Evolutionary conservation across 768 basidiomycete species (phyloP).

Genomic region (Calocera cornea): DNA sequence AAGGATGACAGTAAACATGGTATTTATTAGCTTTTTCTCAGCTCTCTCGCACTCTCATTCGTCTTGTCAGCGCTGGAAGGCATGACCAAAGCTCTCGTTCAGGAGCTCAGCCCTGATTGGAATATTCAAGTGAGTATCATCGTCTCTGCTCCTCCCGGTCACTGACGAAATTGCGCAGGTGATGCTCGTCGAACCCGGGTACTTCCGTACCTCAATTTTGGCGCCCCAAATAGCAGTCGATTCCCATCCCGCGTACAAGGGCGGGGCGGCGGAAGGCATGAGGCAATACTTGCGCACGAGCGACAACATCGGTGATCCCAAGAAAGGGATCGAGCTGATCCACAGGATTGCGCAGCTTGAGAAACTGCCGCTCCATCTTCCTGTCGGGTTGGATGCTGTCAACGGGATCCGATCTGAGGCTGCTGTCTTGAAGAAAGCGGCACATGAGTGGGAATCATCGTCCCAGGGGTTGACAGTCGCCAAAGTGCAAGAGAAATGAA

Average conservation of each 20-base stretch:
- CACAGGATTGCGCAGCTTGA: neutral
- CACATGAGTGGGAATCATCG: neutral
- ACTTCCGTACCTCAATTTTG: neutral
- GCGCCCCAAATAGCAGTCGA: neutral
- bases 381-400: neutral
- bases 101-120: neutral
- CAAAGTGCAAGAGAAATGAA: too few relatives aligned
- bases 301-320: neutral
- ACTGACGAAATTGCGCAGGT: neutral
- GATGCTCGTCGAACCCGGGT: neutral
- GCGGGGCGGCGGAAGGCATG: too few relatives aligned
- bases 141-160: too few relatives aligned
- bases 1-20: neutral
- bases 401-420: neutral
- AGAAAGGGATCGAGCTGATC: neutral
- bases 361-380: neutral
- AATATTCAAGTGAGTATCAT: neutral
- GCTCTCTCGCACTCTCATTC: neutral
- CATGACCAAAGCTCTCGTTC: neutral
- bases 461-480: too few relatives aligned
- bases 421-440: neutral
- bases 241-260: neutral
- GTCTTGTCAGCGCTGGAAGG: neutral
- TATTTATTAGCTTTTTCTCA: neutral
- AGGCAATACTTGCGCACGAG: neutral